A percentile compares a stretch with the other conserved stretches of the same genome.
These are phyloP conservation scores for Botrytis paeoniae DNA, from an alignment of 2,329 filamentous ascomycete genomes.

Conservation along the genomic window DNA sequence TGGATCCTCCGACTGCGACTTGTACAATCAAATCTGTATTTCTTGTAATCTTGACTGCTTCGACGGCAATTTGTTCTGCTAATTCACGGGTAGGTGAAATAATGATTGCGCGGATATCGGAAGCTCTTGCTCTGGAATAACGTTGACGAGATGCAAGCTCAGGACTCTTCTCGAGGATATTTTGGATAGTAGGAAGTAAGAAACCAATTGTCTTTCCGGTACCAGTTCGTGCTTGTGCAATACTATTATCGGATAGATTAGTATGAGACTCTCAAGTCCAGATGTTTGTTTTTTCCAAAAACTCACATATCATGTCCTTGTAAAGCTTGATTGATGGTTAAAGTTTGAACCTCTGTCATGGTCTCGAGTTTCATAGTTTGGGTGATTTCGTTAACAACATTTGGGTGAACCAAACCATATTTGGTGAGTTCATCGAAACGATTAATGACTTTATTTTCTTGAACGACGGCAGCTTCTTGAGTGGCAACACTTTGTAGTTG, in stretches of 20 bases:
- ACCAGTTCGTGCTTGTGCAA: constrained; percentile 94
- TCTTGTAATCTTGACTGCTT: constrained; percentile 54
- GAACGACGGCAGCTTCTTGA: constrained; percentile 3
- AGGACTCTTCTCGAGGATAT: constrained; percentile 63
- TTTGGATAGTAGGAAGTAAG: constrained; percentile 80
- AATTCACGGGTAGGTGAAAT: constrained; percentile 80
- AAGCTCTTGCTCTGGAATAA: constrained; percentile 42
- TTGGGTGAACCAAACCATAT: constrained; percentile 34
- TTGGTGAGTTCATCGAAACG: constrained; percentile 37
- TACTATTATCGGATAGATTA: constrained; percentile 46
- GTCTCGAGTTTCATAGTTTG: constrained; percentile 69
- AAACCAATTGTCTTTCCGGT: constrained; percentile 97
- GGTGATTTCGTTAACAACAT: constrained; percentile 53
- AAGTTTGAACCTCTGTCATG: constrained; percentile 48
- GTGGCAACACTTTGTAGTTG: constrained; percentile 22
- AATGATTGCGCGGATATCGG: constrained; percentile 68
- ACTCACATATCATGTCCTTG: constrained; percentile 50
- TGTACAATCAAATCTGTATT: constrained; percentile 50
- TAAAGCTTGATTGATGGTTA: constrained; percentile 85
- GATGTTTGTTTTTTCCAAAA: neutral
- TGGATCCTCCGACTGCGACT: constrained; percentile 84
- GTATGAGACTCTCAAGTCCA: neutral
- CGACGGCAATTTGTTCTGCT: constrained; percentile 74
- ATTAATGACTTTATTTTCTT: constrained; percentile 24
- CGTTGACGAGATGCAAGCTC: constrained; percentile 48